Evolutionary conservation across 345 rosid species (phyloP).

Genomic region (Hevea brasiliensis): DNA sequence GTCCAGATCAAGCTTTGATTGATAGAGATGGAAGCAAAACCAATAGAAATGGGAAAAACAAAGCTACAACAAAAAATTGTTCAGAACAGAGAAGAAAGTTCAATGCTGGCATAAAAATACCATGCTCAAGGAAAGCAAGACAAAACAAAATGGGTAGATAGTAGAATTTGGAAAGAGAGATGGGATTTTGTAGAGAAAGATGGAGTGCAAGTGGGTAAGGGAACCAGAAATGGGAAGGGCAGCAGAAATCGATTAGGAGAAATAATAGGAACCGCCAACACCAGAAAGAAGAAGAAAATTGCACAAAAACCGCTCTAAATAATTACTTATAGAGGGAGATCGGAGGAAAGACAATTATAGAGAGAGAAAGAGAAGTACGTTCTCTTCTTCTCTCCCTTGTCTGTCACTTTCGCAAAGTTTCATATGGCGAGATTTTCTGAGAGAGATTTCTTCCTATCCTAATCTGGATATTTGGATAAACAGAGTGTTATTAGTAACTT

Average conservation of each 20-base stretch:
- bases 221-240: neutral
- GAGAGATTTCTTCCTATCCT: neutral
- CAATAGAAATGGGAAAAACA: too few species aligned
- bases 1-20: conserved; percentile 20
- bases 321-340: neutral
- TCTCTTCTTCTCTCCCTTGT: neutral
- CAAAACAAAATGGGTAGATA: neutral
- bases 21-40: neutral
- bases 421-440: neutral
- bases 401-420: conserved; percentile 2
- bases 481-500: neutral
- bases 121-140: neutral
- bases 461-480: neutral
- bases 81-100: neutral
- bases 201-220: neutral
- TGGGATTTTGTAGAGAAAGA: neutral
- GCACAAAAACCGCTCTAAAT: conserved; percentile 2
- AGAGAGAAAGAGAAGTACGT: conserved; percentile 21
- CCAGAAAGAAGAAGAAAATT: neutral
- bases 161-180: neutral
- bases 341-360: conserved; percentile 4
- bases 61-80: neutral
- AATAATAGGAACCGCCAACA: conserved; percentile 18
- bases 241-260: neutral
- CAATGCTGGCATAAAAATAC: neutral